Conservation (phyloP, 441 rosid genomes). For the Brassica balearica region DNA sequence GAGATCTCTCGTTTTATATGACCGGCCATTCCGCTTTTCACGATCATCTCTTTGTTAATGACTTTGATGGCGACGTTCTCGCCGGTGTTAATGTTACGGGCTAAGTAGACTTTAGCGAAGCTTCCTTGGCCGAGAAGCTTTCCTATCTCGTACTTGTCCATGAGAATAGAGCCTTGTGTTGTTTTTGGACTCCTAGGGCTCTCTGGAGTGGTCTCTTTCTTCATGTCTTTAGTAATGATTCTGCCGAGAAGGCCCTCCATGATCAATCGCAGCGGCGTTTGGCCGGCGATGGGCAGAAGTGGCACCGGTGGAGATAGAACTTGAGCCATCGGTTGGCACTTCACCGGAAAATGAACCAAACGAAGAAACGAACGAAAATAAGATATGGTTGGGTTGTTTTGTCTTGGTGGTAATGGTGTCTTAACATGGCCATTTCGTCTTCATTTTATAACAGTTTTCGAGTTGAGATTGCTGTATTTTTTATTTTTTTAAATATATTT, state of each 20-base stretch:
- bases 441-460: conserved; percentile 36
- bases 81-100: conserved; percentile 39
- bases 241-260: conserved; percentile 33
- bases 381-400: conserved; percentile 29
- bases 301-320: conserved; percentile 28
- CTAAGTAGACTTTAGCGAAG: conserved; percentile 10
- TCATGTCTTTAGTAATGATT: conserved; percentile 30
- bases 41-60: conserved; percentile 66
- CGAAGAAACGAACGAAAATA: conserved; percentile 26
- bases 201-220: conserved; percentile 28
- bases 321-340: conserved; percentile 33
- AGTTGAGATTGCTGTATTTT: conserved; percentile 21
- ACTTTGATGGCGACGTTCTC: conserved; percentile 83
- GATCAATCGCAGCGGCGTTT: conserved; percentile 26
- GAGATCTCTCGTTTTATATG: conserved; percentile 3
- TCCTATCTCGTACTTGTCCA: conserved; percentile 6
- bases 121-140: conserved; percentile 13
- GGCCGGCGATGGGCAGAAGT: conserved; percentile 2
- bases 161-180: conserved; percentile 35
- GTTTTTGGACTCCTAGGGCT: conserved; percentile 39
- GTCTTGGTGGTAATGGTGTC: conserved; percentile 30
- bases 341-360: conserved; percentile 4
- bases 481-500: background rate
- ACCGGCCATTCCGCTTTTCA: conserved; percentile 6
- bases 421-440: conserved; percentile 33